A percentile compares a stretch with the other conserved stretches of the same genome.
Evolutionary conservation across 495 filamentous ascomycete species (phyloP).

Genomic region (Aspergillus coremiiformis): DNA sequence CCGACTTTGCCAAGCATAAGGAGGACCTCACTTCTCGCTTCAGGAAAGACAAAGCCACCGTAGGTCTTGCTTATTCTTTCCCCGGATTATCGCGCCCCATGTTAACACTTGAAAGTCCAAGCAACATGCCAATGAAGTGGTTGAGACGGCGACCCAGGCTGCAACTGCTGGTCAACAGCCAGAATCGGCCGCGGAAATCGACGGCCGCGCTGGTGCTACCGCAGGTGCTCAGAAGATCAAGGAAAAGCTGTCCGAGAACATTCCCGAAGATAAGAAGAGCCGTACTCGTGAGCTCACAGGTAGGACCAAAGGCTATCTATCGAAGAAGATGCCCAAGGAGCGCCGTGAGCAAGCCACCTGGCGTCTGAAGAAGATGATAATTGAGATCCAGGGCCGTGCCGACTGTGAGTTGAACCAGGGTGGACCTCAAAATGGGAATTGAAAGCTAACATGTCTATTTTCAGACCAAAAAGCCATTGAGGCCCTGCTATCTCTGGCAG

Average conservation of each 20-base stretch:
- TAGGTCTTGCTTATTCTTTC: slow-evolving; percentile 17
- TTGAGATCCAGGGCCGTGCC: slow-evolving; percentile 88
- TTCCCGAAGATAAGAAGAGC: slow-evolving; percentile 31
- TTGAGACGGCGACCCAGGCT: slow-evolving; percentile 47
- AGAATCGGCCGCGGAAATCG: slow-evolving; percentile 40
- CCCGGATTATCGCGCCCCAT: neutral
- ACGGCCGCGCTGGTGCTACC: slow-evolving; percentile 45
- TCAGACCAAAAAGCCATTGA: slow-evolving; percentile 80
- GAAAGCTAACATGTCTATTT: neutral
- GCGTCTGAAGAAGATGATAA: slow-evolving; percentile 95
- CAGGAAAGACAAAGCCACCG: slow-evolving; percentile 54
- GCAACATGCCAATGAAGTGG: slow-evolving; percentile 43
- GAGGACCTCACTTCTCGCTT: slow-evolving; percentile 62
- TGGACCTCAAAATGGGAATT: neutral
- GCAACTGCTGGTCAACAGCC: slow-evolving; percentile 41
- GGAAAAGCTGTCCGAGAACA: slow-evolving; percentile 41
- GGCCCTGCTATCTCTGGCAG: slow-evolving; percentile 74
- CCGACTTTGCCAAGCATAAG: slow-evolving; percentile 55
- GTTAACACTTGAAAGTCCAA: slow-evolving; percentile 10
- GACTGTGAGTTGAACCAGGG: slow-evolving; percentile 55
- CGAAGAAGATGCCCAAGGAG: slow-evolving; percentile 82
- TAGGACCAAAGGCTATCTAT: slow-evolving; percentile 63
- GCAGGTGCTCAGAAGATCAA: slow-evolving; percentile 44
- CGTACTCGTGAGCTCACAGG: slow-evolving; percentile 27
- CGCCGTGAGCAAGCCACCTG: slow-evolving; percentile 89